phyloP scores from a whole-genome alignment of 208 protist species.

The Borovskyia barvae region DNA sequence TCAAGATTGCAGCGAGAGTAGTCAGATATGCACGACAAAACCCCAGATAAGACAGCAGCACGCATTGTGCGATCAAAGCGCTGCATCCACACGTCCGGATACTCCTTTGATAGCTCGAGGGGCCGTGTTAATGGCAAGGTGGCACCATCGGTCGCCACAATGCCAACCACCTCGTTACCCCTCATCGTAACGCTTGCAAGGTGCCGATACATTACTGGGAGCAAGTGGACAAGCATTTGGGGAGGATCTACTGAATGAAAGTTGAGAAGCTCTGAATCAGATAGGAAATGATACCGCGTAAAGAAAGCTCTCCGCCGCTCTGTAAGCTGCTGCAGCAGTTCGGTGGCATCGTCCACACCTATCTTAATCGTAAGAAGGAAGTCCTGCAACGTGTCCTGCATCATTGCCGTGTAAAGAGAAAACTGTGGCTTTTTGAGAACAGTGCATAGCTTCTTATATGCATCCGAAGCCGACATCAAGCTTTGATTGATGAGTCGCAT shows the following conservation, averaged over 20 bases:
- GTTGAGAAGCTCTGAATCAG: conserved; percentile 73
- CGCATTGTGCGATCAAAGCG: conserved; percentile 57
- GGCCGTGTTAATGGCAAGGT: conserved; percentile 33
- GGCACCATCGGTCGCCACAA: conserved; percentile 54
- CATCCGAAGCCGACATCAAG: conserved; percentile 10
- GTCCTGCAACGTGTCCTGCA: conserved; percentile 91
- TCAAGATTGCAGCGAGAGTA: conserved; percentile 37
- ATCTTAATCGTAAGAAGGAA: conserved; percentile 80
- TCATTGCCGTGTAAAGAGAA: conserved; percentile 89
- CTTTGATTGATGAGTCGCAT: conserved; percentile 3
- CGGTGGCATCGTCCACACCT: conserved; percentile 89
- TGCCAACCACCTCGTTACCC: conserved; percentile 33
- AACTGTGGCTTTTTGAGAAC: conserved; percentile 75
- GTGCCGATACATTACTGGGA: conserved; percentile 68
- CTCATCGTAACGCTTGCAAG: conserved; percentile 44
- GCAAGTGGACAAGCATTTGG: conserved; percentile 34
- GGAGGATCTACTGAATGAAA: conserved; percentile 67
- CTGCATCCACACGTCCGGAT: conserved; percentile 65
- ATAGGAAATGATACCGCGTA: conserved; percentile 94
- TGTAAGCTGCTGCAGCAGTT: conserved; percentile 86
- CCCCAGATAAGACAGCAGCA: conserved; percentile 47
- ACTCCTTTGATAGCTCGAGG: conserved; percentile 40
- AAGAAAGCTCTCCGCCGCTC: conserved; percentile 90
- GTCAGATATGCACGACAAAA: conserved; percentile 39
- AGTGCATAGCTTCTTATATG: conserved; percentile 31